Conservation (phyloP, 1,139 yeast genomes). For the Magnusiomyces ingens region DNA sequence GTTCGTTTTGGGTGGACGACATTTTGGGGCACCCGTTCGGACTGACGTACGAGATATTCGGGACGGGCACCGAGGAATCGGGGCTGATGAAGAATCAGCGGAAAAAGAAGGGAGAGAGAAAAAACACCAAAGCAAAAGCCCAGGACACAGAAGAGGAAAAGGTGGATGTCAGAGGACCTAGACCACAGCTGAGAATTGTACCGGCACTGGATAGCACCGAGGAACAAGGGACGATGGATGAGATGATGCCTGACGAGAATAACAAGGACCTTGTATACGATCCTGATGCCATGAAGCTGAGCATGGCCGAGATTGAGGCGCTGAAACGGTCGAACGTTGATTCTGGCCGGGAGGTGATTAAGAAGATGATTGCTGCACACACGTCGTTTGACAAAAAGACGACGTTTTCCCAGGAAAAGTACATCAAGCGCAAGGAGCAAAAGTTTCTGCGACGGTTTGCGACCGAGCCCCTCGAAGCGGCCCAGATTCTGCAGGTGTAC, state of each 20-base stretch:
- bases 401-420: conserved; percentile 82
- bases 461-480: conserved; percentile 68
- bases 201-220: conserved; percentile 13
- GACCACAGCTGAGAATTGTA: conserved; percentile 22
- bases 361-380: conserved; percentile 75
- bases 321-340: conserved; percentile 45
- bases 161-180: background rate
- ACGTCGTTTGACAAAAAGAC: conserved; percentile 86
- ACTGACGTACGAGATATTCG: conserved; percentile 77
- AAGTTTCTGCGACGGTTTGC: conserved; percentile 84
- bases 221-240: conserved; percentile 29
- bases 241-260: conserved; percentile 36
- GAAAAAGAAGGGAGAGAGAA: conserved; percentile 30
- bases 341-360: conserved; percentile 73
- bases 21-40: conserved; percentile 81
- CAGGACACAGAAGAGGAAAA: conserved; percentile 27
- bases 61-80: conserved; percentile 32
- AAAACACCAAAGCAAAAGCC: conserved; percentile 19
- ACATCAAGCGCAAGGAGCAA: conserved; percentile 82
- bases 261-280: conserved; percentile 76
- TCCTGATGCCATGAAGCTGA: conserved; percentile 63
- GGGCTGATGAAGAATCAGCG: conserved; percentile 12
- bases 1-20: conserved; percentile 67
- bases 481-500: conserved; percentile 68
- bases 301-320: conserved; percentile 70